Evolutionary conservation across 352 stramenopile species (phyloP).

Genomic region (Globisporangium camurandrum): DNA sequence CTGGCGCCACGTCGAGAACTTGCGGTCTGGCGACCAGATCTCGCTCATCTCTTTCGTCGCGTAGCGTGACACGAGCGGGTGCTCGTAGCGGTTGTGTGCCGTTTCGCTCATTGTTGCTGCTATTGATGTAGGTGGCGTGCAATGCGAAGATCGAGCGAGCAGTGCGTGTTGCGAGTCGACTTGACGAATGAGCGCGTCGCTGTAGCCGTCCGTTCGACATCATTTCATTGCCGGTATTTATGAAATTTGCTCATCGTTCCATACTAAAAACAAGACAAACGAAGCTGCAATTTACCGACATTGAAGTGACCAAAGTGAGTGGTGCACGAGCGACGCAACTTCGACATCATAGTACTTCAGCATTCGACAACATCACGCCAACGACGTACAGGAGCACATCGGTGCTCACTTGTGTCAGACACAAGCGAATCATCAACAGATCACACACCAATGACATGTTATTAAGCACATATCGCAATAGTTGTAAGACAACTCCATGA

Average conservation of each 20-base stretch:
- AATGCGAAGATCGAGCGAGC: not conserved
- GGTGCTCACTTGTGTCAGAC: too few species aligned
- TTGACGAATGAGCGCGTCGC: conserved; percentile 3
- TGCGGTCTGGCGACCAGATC: conserved; percentile 97
- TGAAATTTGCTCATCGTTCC: not conserved
- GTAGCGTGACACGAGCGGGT: conserved; percentile 91
- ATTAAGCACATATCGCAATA: too few species aligned
- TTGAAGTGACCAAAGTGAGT: not conserved
- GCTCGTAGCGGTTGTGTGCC: conserved; percentile 81
- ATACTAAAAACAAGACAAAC: not conserved
- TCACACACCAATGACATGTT: too few species aligned
- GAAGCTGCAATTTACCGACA: not conserved
- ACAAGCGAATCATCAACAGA: too few species aligned
- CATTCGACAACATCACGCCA: not conserved
- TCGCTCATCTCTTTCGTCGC: conserved; percentile 99
- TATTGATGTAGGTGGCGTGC: not conserved
- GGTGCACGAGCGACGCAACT: not conserved
- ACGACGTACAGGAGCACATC: not conserved
- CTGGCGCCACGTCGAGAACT: conserved; percentile 98
- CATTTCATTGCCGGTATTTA: too few species aligned
- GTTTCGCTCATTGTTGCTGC: conserved; percentile 30
- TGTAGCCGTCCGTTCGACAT: not conserved
- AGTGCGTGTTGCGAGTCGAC: not conserved
- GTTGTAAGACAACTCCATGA: too few species aligned
- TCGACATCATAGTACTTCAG: not conserved